Base-by-base conservation (phyloP, 768 basidiomycete genomes). In the Fistulinella prunicolor region DNA sequence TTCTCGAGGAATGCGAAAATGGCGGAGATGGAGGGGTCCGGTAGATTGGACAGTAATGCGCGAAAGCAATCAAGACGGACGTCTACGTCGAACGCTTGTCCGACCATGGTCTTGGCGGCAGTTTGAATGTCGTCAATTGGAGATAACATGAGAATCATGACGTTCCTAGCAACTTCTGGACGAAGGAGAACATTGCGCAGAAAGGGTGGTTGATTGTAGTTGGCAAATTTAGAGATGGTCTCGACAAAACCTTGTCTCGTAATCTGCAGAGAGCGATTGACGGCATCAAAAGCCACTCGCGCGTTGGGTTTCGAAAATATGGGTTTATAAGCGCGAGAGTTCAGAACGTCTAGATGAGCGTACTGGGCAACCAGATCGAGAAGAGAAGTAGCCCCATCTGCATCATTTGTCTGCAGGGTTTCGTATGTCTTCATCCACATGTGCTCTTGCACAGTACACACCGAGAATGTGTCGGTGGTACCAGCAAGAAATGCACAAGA, bases 71-170 rank as follows among this genome's bases (percentile, higher is more conserved):
- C 94, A 32, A 81, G 75, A 37, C 96, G 87, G 22, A 81, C 83
- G 59, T 94, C 91, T n/a, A 84, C 89, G 55, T 95, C 89, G 58
- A 88, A 94, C 0, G 92, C 87, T 45, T 91, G 79, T 10, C 86
- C 86, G 22, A 90, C 77, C n/a, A 98, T 64, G 17, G 79, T 79
- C 63, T 93, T 88, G 1, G 85, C 88, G 10, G 86, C 82, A 37
- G 75, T 71, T 56, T 89, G 88, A 14, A 94, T 69, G 13, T 81
- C 78, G 17, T 84, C 83, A 24, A 85, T 74, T 0, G 95, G 94
- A 17, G 93, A 97, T 26, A 98, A 70, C 63, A 95, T 79, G 29
- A 95, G 75, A 29, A 75, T 64, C 49, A 85, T 78, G 37, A 86
- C 66, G 38, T 82, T 70, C 56, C 79, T 75, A 4, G 80, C 81